These are phyloP conservation scores for Scutellaria barbata DNA, from an alignment of 257 asterid genomes.

Conservation along the genomic window DNA sequence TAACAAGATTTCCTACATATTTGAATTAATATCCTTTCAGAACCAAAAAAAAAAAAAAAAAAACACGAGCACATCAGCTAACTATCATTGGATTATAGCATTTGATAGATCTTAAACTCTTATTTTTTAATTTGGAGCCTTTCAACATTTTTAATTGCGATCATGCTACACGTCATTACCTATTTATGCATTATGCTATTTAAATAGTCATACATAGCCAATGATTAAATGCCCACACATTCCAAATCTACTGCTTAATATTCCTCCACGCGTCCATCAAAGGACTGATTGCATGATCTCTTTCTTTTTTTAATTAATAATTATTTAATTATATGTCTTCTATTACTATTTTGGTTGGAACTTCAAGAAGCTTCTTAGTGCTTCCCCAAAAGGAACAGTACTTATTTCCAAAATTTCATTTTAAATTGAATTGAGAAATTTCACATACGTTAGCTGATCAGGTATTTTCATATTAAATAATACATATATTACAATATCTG, in stretches of 20 bases:
- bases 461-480: no score
- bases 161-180: constrained; percentile 60
- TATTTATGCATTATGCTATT: constrained; percentile 53
- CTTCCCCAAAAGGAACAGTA: constrained; percentile 10
- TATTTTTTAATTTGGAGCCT: no score
- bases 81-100: no score
- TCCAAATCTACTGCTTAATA: constrained; percentile 29
- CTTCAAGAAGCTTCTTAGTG: constrained; percentile 62
- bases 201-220: constrained; percentile 23
- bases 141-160: constrained; percentile 35
- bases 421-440: no score
- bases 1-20: no score
- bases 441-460: no score
- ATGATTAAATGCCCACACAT: constrained; percentile 39
- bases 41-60: no score
- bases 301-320: constrained; percentile 21
- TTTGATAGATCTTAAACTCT: no score
- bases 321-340: constrained; percentile 33
- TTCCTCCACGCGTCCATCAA: constrained; percentile 54
- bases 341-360: constrained; percentile 39
- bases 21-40: no score
- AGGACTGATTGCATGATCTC: constrained; percentile 33
- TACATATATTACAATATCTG: no score
- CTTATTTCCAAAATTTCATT: not conserved
- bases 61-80: no score